Evolutionary conservation across 2,329 filamentous ascomycete species (phyloP).

Genomic region (Colletotrichum plurivorum): DNA sequence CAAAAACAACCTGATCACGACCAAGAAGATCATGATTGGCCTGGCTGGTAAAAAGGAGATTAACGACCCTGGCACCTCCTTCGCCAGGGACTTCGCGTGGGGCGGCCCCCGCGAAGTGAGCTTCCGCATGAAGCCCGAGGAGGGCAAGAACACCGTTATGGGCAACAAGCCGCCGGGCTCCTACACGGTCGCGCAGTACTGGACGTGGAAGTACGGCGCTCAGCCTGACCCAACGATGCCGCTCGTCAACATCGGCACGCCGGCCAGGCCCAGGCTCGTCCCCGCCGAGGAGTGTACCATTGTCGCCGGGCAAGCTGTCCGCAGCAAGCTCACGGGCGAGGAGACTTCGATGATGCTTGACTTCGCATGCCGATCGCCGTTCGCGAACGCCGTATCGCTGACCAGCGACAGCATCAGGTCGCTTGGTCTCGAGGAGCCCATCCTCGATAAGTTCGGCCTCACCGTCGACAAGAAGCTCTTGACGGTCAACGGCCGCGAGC

Average conservation of each 20-base stretch:
- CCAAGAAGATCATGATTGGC: conserved; percentile 47
- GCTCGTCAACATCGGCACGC: conserved; percentile 76
- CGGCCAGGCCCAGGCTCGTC: conserved; percentile 71
- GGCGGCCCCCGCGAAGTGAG: conserved; percentile 47
- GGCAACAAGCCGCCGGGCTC: conserved; percentile 43
- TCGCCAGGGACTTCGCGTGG: conserved; percentile 28
- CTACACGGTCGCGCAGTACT: conserved; percentile 60
- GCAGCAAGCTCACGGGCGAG: conserved; percentile 68
- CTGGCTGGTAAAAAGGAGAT: conserved; percentile 41
- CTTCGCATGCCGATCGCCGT: conserved; percentile 78
- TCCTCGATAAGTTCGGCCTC: conserved; percentile 70
- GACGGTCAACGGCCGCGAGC: conserved; percentile 79
- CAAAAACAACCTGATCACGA: conserved; percentile 32
- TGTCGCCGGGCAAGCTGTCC: conserved; percentile 74
- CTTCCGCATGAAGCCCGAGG: conserved; percentile 47
- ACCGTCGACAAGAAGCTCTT: conserved; percentile 73
- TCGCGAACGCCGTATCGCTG: conserved; percentile 77
- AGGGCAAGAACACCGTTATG: conserved; percentile 42
- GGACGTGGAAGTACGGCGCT: conserved; percentile 49
- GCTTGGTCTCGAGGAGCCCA: conserved; percentile 67
- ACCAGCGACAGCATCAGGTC: conserved; percentile 67
- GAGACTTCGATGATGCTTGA: conserved; percentile 80
- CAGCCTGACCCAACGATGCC: conserved; percentile 55
- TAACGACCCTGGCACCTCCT: neutral
- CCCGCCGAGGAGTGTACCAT: conserved; percentile 78